Base-by-base conservation (phyloP, 306 rosid genomes). In the Pyrus communis region DNA sequence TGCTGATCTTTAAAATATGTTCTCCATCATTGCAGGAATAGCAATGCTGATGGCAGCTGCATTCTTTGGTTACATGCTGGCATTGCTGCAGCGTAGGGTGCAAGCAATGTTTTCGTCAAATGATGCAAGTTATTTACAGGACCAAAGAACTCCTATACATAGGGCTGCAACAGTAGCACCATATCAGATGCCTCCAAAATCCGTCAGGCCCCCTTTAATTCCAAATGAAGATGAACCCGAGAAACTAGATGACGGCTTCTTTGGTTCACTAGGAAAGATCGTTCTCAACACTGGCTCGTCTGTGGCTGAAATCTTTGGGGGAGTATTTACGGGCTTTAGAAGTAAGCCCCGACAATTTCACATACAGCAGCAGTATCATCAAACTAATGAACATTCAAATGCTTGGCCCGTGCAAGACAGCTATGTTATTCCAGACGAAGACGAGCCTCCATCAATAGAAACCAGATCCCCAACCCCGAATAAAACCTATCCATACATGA, bases 391-490 rank as follows among this genome's bases (percentile, higher is more conserved):
- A 15, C 81, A 84, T 71, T 74, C 89, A 62, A 86, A 84, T 65
- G 19, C 71, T 66, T 96, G 97, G 99, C 97, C 99, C 3, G 45
- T 86, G 89, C 99, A 96, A 87, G 99, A 96, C 78, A 96, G 98
- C 72, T 96, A 80, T 84, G 93, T 90, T 55, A 91, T 92, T 77
- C 93, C 98, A 15, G 85, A 91, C 57, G 98, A 83, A 82, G 97
- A 92, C 33, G 99, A 87, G 82, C 99, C 99, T 46, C 99, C 97
- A 25, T 40, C 90, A 18, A 22, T 89, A 45, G 99, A 96, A 76
- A 83, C 89, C 5, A 87, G 87, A 86, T 83, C 88, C 49, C 88
- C 97, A 0, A 82, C 87, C 19, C 80, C 85, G 0, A 83, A 85
- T 28, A 87, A 82, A 81, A 19, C 79, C 7, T 88, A 90, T 77